Conservation (phyloP, 2,329 filamentous ascomycete species). For the Fusarium pseudoanthophilum region DNA sequence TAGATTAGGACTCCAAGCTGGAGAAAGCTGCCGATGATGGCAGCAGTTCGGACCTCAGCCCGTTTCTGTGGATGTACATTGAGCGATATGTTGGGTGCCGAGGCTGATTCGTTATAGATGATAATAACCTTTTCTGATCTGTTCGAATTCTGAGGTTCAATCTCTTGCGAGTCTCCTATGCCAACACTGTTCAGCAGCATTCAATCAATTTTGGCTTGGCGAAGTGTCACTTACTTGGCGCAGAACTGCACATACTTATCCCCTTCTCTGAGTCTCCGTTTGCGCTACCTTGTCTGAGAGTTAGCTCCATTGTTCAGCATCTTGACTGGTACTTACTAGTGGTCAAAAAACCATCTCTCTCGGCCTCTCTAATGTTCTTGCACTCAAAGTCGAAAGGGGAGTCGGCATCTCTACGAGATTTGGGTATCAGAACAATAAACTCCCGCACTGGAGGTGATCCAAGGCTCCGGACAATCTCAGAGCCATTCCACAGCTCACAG, state of each 20-base stretch:
- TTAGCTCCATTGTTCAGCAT: rapidly evolving
- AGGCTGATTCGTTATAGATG: background rate
- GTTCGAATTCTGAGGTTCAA: background rate
- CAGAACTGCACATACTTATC: background rate
- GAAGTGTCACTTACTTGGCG: background rate
- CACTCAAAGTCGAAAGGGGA: background rate
- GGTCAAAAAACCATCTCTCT: rapidly evolving
- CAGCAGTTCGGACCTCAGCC: rapidly evolving
- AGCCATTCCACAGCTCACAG: constrained; percentile 58
- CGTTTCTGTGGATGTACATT: background rate
- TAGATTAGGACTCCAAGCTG: background rate
- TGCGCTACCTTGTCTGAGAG: rapidly evolving
- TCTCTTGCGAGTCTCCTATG: too few relatives aligned
- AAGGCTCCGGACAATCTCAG: constrained; percentile 46
- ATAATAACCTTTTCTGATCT: background rate
- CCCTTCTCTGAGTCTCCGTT: background rate
- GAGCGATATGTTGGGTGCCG: background rate
- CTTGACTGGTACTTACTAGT: rapidly evolving
- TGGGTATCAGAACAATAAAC: background rate
- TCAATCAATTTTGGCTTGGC: too few relatives aligned
- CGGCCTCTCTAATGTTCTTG: rapidly evolving
- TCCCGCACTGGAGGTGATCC: background rate
- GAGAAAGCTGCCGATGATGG: background rate
- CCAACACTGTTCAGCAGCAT: too few relatives aligned
- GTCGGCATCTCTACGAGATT: too few relatives aligned